Percentiles rank a stretch among this genome's conserved stretches.
Evolutionary conservation across 2,329 filamentous ascomycete species (phyloP).

Genomic region (Paraphaeosphaeria minitans): DNA sequence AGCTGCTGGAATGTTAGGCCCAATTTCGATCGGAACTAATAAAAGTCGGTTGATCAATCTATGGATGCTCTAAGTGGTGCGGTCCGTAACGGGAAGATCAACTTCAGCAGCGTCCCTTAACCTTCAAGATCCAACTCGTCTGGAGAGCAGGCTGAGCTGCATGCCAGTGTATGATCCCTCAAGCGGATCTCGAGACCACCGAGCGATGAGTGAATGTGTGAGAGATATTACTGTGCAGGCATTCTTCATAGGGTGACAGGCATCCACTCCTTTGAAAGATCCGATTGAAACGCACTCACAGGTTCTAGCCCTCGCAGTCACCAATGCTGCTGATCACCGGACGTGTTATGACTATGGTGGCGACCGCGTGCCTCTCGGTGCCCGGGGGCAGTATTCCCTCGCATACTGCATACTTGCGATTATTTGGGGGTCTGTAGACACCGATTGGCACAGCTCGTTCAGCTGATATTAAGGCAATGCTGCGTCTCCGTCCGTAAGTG

Average conservation of each 20-base stretch:
- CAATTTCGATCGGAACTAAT: background rate
- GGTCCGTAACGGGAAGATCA: background rate
- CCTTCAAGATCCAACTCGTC: background rate
- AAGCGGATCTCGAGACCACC: background rate
- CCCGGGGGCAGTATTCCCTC: background rate
- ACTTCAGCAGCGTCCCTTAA: background rate
- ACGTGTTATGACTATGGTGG: background rate
- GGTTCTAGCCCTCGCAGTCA: background rate
- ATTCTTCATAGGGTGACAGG: background rate
- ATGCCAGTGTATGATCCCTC: background rate
- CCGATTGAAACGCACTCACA: background rate
- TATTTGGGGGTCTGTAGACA: background rate
- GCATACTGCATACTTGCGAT: background rate
- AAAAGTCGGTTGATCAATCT: background rate
- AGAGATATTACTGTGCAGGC: too few relatives aligned
- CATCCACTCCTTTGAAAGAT: background rate
- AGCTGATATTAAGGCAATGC: background rate
- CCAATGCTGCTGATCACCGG: background rate
- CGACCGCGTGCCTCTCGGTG: background rate
- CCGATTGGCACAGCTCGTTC: background rate
- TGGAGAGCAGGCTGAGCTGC: background rate
- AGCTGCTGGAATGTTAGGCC: background rate
- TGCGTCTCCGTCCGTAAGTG: background rate
- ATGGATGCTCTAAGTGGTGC: background rate
- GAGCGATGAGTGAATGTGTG: background rate